Conservation (phyloP, 2,329 filamentous ascomycete genomes). For the Microsporum audouinii region DNA sequence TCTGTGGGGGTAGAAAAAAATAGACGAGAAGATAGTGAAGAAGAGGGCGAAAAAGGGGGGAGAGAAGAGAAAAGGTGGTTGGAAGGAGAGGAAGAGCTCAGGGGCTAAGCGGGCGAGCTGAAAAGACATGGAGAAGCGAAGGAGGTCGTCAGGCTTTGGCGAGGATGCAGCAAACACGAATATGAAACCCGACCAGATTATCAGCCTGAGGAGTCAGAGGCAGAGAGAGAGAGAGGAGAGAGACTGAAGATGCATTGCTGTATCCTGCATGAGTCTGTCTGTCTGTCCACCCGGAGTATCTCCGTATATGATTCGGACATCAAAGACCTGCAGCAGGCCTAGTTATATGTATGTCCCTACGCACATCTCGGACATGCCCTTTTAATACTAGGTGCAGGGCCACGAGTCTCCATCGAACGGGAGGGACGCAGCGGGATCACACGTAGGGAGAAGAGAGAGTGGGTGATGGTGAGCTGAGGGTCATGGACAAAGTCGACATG, state of each 20-base stretch:
- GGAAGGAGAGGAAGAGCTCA: not conserved
- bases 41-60: not conserved
- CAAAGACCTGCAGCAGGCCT: slow-evolving; percentile 43
- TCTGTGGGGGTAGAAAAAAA: not conserved
- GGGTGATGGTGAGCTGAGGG: too few species aligned
- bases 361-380: slow-evolving; percentile 41
- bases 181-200: not conserved
- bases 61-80: slow-evolving; percentile 17
- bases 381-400: slow-evolving; percentile 44
- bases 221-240: not conserved
- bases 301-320: slow-evolving; percentile 43
- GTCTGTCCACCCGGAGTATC: slow-evolving; percentile 40
- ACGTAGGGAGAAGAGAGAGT: too few species aligned
- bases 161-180: slow-evolving; percentile 4
- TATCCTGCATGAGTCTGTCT: slow-evolving; percentile 36
- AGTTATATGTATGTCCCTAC: slow-evolving; percentile 40
- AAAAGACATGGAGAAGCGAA: not conserved
- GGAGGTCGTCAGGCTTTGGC: not conserved
- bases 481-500: too few species aligned
- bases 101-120: not conserved
- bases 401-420: slow-evolving; percentile 26
- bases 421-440: too few species aligned
- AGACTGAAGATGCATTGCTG: too few species aligned
- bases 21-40: too few species aligned
- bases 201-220: not conserved